These are phyloP conservation scores for Lasiosphaeriaceae sp. DNA, from an alignment of 495 filamentous ascomycete species.

Conservation along the genomic window DNA sequence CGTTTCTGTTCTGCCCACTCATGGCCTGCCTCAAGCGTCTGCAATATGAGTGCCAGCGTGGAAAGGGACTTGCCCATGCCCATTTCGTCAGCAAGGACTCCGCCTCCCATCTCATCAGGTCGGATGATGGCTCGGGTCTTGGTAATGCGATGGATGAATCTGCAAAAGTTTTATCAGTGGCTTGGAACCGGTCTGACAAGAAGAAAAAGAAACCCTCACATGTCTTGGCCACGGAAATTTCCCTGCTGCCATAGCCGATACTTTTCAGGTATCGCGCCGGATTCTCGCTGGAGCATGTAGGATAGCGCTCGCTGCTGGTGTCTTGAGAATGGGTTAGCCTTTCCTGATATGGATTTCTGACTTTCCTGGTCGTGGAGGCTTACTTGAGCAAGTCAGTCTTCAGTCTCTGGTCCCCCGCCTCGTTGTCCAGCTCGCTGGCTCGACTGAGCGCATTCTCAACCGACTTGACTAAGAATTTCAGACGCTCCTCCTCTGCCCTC, in stretches of 20 bases:
- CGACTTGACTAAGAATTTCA: conserved; percentile 19
- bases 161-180: background rate
- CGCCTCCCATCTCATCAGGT: conserved; percentile 28
- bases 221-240: conserved; percentile 13
- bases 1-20: conserved; percentile 42
- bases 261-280: conserved; percentile 21
- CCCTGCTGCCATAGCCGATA: conserved; percentile 24
- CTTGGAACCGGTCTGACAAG: too few relatives aligned
- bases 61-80: conserved; percentile 46
- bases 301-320: conserved; percentile 31
- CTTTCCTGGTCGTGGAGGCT: too few relatives aligned
- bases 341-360: too few relatives aligned
- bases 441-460: conserved; percentile 20
- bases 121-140: conserved; percentile 11
- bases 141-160: conserved; percentile 30
- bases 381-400: conserved; percentile 22
- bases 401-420: conserved; percentile 18
- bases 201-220: conserved; percentile 7
- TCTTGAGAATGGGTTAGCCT: conserved; percentile 12
- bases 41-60: conserved; percentile 32
- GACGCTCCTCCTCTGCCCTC: conserved; percentile 11
- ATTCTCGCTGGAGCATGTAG: conserved; percentile 34
- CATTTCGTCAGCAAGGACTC: conserved; percentile 45
- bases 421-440: conserved; percentile 11
- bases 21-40: conserved; percentile 18